Base-by-base conservation (phyloP, 2,329 filamentous ascomycete species). In the Didymosphaeria variabile region DNA sequence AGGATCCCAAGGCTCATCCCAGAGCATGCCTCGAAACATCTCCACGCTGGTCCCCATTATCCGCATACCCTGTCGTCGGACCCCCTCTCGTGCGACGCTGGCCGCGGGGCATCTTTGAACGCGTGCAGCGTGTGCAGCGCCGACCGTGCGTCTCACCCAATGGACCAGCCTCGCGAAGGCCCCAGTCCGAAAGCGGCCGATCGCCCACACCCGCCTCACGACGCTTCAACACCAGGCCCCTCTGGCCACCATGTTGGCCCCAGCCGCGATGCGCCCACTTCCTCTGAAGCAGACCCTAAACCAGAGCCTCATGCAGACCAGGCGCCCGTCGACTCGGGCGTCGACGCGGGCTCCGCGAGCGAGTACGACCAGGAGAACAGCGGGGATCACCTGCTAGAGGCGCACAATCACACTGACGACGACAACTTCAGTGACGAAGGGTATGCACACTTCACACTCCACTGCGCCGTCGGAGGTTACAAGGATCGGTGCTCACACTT, bases 401-500 rank as follows among this genome's bases (percentile, higher is more conserved):
- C 65, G 3, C 65, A 72, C 38, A 54, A 44, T 21, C n/a, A 52
- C 32, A n/a, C 32, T 7, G 63, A 66, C 1, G 68, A 67, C 29
- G 67, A 68, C 40, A 58, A 57, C 0, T 70, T 67, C 15, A 64
- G 60, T 2, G 67, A 70, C 51, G 67, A 70, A 65, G 69, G 69
- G 69, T 71, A 62, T 29, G 55, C 17, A n/a, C 19, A n/a, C 10
- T 5, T 12, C 19, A 40, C 44, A 6, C 26, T 13, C 13, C n/a
- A 17, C 29, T 17, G 15, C 38, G 19, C 23, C 57, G n/a, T 52
- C 23, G 3, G 19, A 32, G 31, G 8, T 6, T 9, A 10, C 1
- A 29, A 21, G 34, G 1, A 40, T 32, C 36, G 1, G 34, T 3
- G 42, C 57, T 63, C 23, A 68, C 55, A 19, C 38, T 9, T 13